These are phyloP conservation scores for Coprinopsis strossmayeri DNA, from an alignment of 768 basidiomycete genomes.

Conservation along the genomic window DNA sequence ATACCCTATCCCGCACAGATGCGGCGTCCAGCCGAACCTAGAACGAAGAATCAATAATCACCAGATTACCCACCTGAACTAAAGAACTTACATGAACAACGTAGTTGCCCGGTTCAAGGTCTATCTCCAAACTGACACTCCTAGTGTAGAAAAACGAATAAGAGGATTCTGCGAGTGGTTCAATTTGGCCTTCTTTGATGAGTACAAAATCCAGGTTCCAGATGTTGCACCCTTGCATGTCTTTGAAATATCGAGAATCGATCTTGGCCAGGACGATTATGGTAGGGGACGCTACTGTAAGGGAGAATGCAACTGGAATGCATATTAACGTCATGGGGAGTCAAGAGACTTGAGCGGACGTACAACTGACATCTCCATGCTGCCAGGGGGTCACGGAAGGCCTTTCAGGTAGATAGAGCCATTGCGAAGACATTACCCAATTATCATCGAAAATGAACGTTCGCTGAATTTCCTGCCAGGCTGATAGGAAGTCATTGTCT, in stretches of 20 bases:
- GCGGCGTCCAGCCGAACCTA: slow-evolving; percentile 6
- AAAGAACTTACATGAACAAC: slow-evolving; percentile 27
- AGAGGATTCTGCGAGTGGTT: slow-evolving; percentile 29
- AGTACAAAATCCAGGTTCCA: slow-evolving; percentile 48
- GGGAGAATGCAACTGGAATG: slow-evolving; percentile 36
- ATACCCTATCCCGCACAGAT: neutral
- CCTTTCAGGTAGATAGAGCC: slow-evolving; percentile 36
- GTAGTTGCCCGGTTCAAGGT: slow-evolving; percentile 37
- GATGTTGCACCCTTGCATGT: slow-evolving; percentile 33
- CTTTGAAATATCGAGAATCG: slow-evolving; percentile 43
- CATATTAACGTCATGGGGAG: neutral
- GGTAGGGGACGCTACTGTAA: slow-evolving; percentile 31
- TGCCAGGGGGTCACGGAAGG: slow-evolving; percentile 43
- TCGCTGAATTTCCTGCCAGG: slow-evolving; percentile 37
- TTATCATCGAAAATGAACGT: slow-evolving; percentile 39
- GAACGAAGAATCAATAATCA: no score
- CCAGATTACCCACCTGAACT: slow-evolving; percentile 12
- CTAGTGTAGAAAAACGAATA: slow-evolving; percentile 30
- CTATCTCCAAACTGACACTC: slow-evolving; percentile 35
- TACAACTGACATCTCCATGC: slow-evolving; percentile 50
- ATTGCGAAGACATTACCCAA: slow-evolving; percentile 43
- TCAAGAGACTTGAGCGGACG: slow-evolving; percentile 15
- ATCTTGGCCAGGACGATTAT: slow-evolving; percentile 49
- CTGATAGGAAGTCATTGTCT: slow-evolving; percentile 36
- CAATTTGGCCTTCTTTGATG: slow-evolving; percentile 38